Evolutionary conservation across 257 asterid species (phyloP), one percentile per base, ranked within the genome.

Genomic region (Solanum lycopersicoides): DNA sequence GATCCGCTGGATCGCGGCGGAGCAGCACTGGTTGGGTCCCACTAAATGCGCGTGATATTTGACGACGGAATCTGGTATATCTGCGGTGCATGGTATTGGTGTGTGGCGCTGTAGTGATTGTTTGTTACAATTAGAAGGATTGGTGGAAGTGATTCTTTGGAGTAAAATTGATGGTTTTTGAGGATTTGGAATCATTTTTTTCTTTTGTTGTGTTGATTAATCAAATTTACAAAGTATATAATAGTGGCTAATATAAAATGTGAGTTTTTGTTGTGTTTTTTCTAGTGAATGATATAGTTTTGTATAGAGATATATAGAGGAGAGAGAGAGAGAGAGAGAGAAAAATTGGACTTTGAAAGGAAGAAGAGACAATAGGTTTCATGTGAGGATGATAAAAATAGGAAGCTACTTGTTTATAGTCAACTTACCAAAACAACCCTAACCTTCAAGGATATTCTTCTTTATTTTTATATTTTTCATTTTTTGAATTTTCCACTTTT

Each of bases 131-230:
- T 50, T 42, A 42, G 44, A 10, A 41, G 83, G 30, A 47, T 68
- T 18, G 20, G 34, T 47, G 18, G 85, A 47, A 23, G 72, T 82
- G 84, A 87, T 87, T 82, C 87, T 87, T 82, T 69, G 89, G 15
- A 87, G 89, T 69, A 82, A 3, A 87, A 82, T n/a, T 59, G 89
- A 87, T 45, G 89, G 69, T 12, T 50, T n/a, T 45, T 84, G 86
- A 37, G 50, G 71, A 82, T 82, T 45, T 18, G 87, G 63, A 69
- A 60, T 86, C 89, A 87, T 87, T 69, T 79, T 16, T 41, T 28
- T 13, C 82, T 69, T 79, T 6, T 75, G 3, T 14, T 4, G 2
- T 68, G 16, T 68, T 4, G 56, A 45, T 12, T 45, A 45, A 65
- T 66, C 5, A 69, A 69, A 69, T 15, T 32, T 28, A 7, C 76